Evolutionary conservation across 192 early-diverging fungal species (phyloP).

Genomic region (Coemansia sp.): DNA sequence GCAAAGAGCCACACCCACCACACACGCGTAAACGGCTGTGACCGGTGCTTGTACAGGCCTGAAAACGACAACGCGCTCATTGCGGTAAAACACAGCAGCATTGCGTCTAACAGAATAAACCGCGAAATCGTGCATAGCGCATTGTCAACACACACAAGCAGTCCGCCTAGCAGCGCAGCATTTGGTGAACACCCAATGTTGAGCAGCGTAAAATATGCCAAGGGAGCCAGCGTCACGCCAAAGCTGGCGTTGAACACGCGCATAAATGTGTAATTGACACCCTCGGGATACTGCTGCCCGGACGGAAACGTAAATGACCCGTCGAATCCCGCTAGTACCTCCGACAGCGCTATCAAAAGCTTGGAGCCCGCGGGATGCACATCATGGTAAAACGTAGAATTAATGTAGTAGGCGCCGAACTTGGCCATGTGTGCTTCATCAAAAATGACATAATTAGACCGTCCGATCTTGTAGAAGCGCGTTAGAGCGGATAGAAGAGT

Average conservation of each 20-base stretch:
- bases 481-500: conserved; percentile 30
- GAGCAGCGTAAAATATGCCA: conserved; percentile 84
- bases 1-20: conserved; percentile 90
- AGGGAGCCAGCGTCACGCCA: conserved; percentile 82
- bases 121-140: conserved; percentile 70
- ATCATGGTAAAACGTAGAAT: conserved; percentile 93
- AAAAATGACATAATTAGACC: conserved; percentile 60
- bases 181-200: conserved; percentile 68
- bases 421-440: conserved; percentile 71
- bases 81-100: conserved; percentile 88
- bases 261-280: conserved; percentile 86
- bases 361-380: conserved; percentile 98
- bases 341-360: conserved; percentile 89
- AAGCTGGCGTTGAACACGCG: conserved; percentile 84
- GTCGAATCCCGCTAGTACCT: conserved; percentile 79
- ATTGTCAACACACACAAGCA: conserved; percentile 77
- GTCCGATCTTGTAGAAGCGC: conserved; percentile 38
- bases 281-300: conserved; percentile 71
- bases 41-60: conserved; percentile 73
- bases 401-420: conserved; percentile 94
- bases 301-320: conserved; percentile 85
- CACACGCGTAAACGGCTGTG: conserved; percentile 72
- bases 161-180: conserved; percentile 71
- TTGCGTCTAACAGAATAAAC: conserved; percentile 93
- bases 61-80: conserved; percentile 66